Evolutionary conservation across 2,329 filamentous ascomycete species (phyloP).

Genomic region (Fusarium napiforme): DNA sequence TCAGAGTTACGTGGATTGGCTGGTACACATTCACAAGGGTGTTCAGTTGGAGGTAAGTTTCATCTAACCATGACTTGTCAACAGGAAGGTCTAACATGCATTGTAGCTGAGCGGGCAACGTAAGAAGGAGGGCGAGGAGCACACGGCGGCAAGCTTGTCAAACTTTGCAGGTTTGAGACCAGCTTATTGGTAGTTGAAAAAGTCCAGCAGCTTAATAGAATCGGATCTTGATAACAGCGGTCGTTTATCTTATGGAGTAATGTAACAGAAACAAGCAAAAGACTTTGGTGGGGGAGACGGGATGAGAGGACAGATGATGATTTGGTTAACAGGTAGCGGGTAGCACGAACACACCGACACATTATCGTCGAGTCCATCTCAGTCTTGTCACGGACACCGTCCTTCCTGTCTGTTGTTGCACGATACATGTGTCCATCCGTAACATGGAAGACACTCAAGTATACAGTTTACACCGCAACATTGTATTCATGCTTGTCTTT

Average conservation of each 20-base stretch:
- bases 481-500: neutral
- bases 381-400: conserved; percentile 6
- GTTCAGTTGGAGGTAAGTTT: conserved; percentile 85
- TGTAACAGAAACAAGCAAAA: conserved; percentile 29
- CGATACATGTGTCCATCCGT: conserved; percentile 9
- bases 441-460: neutral
- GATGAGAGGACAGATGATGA: conserved; percentile 1
- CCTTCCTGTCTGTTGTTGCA: neutral
- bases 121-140: conserved; percentile 72
- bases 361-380: conserved; percentile 15
- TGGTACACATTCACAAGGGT: conserved; percentile 92
- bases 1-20: conserved; percentile 97
- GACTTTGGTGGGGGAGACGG: conserved; percentile 9
- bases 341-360: conserved; percentile 34
- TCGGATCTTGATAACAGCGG: conserved; percentile 24
- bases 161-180: conserved; percentile 70
- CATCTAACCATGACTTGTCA: neutral
- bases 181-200: conserved; percentile 64
- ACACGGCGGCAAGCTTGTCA: conserved; percentile 56
- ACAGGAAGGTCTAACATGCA: conserved; percentile 18
- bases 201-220: conserved; percentile 16
- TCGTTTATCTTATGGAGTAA: conserved; percentile 21
- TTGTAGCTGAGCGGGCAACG: conserved; percentile 73
- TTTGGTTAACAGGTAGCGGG: conserved; percentile 37
- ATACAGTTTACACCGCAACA: conserved; percentile 10